Conservation (phyloP, 495 filamentous ascomycete genomes). For the Hyaloscypha bicolor region DNA sequence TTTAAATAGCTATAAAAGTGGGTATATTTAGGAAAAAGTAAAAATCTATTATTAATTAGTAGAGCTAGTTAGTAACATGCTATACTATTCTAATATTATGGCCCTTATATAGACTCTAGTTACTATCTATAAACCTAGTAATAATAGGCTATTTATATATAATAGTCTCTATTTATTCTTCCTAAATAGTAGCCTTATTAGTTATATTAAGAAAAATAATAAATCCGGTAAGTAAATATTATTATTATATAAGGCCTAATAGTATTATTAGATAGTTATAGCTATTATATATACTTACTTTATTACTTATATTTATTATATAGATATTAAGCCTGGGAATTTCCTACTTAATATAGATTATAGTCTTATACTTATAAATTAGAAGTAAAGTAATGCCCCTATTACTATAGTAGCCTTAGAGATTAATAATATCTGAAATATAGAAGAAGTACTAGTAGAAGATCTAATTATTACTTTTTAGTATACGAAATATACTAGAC, state of each 20-base stretch:
- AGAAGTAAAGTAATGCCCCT: constrained; percentile 32
- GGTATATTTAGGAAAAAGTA: not conserved
- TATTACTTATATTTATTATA: constrained; percentile 21
- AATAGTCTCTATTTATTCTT: constrained; percentile 1
- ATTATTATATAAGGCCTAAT: constrained; percentile 15
- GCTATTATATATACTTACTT: too few relatives aligned
- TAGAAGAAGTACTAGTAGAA: constrained; percentile 12
- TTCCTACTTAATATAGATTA: constrained; percentile 9
- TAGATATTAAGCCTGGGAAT: constrained; percentile 23
- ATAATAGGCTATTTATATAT: constrained; percentile 1
- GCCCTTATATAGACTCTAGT: constrained; percentile 1
- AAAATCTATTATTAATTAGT: constrained; percentile 1
- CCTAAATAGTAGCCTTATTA: constrained; percentile 1
- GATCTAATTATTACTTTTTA: constrained; percentile 1
- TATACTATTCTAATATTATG: constrained; percentile 3
- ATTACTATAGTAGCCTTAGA: constrained; percentile 29
- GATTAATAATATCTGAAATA: constrained; percentile 29
- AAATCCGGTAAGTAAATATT: constrained; percentile 2
- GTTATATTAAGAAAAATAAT: not conserved
- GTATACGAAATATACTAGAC: constrained; percentile 28
- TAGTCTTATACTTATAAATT: constrained; percentile 19
- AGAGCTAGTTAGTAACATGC: constrained; percentile 8
- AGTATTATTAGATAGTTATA: constrained; percentile 28
- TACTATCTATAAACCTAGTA: not conserved
- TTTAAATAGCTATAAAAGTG: constrained; percentile 4